These are phyloP conservation scores for Ustilaginoidea virens DNA, from an alignment of 2,329 filamentous ascomycete species.

Conservation along the genomic window DNA sequence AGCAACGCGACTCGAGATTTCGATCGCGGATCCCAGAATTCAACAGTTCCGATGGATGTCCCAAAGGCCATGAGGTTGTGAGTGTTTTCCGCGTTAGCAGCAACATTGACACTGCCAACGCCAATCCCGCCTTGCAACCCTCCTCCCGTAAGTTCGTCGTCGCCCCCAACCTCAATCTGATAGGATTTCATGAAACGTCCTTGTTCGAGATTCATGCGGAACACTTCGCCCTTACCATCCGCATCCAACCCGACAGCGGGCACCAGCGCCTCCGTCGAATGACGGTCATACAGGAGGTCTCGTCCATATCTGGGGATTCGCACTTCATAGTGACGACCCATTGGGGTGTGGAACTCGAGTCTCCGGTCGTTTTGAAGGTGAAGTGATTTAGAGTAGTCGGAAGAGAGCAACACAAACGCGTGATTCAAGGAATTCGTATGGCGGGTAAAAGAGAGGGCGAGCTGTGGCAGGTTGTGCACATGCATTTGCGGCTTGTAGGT, in stretches of 20 bases:
- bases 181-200: slow-evolving; percentile 92
- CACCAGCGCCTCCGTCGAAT: slow-evolving; percentile 70
- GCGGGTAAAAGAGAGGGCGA: slow-evolving; percentile 83
- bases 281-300: slow-evolving; percentile 71
- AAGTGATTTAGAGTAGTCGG: slow-evolving; percentile 85
- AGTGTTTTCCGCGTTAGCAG: slow-evolving; percentile 70
- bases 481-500: slow-evolving; percentile 60
- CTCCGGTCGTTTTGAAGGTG: slow-evolving; percentile 86
- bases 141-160: slow-evolving; percentile 55
- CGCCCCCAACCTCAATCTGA: slow-evolving; percentile 76
- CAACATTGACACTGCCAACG: slow-evolving; percentile 75
- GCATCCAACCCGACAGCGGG: slow-evolving; percentile 76
- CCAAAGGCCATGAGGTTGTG: slow-evolving; percentile 90
- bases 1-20: slow-evolving; percentile 69
- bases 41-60: slow-evolving; percentile 85
- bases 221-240: slow-evolving; percentile 83
- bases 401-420: slow-evolving; percentile 75
- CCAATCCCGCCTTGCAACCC: slow-evolving; percentile 77
- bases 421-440: slow-evolving; percentile 88
- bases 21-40: slow-evolving; percentile 88
- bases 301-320: slow-evolving; percentile 85
- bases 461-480: slow-evolving; percentile 83
- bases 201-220: slow-evolving; percentile 77
- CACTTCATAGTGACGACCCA: slow-evolving; percentile 77
- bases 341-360: slow-evolving; percentile 84